phyloP scores from a whole-genome alignment of 2,329 filamentous ascomycete species.

The Trichoderma pleuroti region DNA sequence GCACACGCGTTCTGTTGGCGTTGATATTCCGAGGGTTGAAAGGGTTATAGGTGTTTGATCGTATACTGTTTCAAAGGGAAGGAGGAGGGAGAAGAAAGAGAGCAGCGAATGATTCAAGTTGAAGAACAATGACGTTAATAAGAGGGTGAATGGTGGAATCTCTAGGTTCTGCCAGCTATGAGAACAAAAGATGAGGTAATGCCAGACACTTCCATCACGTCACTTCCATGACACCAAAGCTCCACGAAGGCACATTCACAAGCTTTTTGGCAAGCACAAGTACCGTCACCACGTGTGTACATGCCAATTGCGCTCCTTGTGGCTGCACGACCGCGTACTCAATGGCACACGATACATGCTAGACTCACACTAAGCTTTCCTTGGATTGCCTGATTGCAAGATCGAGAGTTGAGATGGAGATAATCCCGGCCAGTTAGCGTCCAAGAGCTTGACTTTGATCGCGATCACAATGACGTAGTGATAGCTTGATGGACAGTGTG shows the following conservation, averaged over 20 bases:
- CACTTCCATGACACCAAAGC: constrained; percentile 17
- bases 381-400: constrained; percentile 1
- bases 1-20: background rate
- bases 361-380: background rate
- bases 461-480: constrained; percentile 25
- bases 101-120: background rate
- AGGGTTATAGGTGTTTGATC: background rate
- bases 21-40: background rate
- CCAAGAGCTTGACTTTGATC: constrained; percentile 17
- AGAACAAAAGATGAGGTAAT: constrained; percentile 17
- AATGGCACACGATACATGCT: background rate
- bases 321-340: background rate
- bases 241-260: background rate
- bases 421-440: background rate
- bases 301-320: background rate
- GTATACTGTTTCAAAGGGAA: background rate
- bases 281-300: background rate
- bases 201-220: constrained; percentile 16
- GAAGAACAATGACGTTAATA: background rate
- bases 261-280: background rate
- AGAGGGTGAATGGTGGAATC: background rate
- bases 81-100: background rate
- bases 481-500: background rate
- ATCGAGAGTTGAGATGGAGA: constrained; percentile 8
- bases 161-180: background rate